Conservation (phyloP, 2,329 filamentous ascomycete genomes). For the Macrophomina tecta region DNA sequence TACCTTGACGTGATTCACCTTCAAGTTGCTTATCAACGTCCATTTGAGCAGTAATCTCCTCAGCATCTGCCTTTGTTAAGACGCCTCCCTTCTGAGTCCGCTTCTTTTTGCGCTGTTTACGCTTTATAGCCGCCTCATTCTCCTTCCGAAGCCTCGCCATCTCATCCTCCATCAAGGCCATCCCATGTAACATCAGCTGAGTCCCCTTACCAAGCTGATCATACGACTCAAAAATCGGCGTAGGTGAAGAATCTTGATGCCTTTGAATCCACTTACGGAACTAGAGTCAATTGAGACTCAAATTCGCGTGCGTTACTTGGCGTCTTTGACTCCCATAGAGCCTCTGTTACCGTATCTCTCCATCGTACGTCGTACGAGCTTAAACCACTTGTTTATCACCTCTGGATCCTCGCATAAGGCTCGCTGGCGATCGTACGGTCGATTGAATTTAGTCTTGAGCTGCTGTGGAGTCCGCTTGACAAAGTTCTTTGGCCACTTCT, state of each 20-base stretch:
- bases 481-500: no score
- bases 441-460: neutral
- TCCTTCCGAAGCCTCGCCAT: neutral
- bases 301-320: conserved; percentile 20
- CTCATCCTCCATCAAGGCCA: neutral
- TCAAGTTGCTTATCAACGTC: no score
- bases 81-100: no score
- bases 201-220: neutral
- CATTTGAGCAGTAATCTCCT: no score
- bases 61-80: no score
- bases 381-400: no score
- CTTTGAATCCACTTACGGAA: conserved; percentile 29
- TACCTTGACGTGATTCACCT: no score
- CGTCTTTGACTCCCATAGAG: no score
- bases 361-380: no score
- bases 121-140: neutral
- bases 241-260: conserved; percentile 21
- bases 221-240: neutral
- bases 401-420: neutral
- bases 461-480: no score
- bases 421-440: conserved; percentile 15
- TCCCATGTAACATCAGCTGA: neutral
- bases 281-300: conserved; percentile 30
- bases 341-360: no score
- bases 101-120: no score